Evolutionary conservation across 2,329 filamentous ascomycete genomes (phyloP).

Genomic region (Fusarium metavorans): DNA sequence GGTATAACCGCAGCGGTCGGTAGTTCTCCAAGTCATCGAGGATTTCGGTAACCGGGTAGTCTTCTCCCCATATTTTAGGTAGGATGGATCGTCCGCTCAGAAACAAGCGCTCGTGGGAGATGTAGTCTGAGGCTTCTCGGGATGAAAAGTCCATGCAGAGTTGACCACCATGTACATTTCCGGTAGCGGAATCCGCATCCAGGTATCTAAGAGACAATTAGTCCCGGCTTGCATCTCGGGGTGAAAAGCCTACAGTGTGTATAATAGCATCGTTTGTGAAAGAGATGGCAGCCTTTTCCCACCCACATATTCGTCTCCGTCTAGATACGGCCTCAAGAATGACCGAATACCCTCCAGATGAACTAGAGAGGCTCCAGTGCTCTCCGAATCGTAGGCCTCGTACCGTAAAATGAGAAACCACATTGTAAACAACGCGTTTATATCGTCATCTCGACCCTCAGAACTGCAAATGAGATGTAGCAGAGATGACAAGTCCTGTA

Average conservation of each 20-base stretch:
- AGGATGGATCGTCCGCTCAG: conserved; percentile 31
- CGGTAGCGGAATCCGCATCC: conserved; percentile 35
- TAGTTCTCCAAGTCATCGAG: conserved; percentile 40
- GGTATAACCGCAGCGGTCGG: conserved; percentile 27
- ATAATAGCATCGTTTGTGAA: conserved; percentile 34
- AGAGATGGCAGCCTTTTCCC: conserved; percentile 21
- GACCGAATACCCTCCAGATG: conserved; percentile 36
- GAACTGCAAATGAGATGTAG: conserved; percentile 27
- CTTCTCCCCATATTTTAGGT: conserved; percentile 38
- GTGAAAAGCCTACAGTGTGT: conserved; percentile 24
- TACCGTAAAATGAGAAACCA: conserved; percentile 39
- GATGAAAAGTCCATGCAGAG: conserved; percentile 37
- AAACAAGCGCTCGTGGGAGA: conserved; percentile 38
- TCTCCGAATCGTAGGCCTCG: conserved; percentile 33
- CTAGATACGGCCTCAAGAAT: conserved; percentile 29
- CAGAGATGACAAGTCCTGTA: conserved; percentile 36
- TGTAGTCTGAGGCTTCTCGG: conserved; percentile 34
- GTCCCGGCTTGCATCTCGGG: fast-evolving
- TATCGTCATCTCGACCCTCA: conserved; percentile 5
- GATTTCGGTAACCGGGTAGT: conserved; percentile 33
- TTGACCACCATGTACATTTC: conserved; percentile 22
- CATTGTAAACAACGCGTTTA: conserved; percentile 38
- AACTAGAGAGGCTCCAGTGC: conserved; percentile 20
- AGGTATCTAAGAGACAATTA: conserved; percentile 17
- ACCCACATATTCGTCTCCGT: conserved; percentile 1